Evolutionary conservation across 2,329 filamentous ascomycete genomes (phyloP).

Genomic region (Hypoxylon sp.): DNA sequence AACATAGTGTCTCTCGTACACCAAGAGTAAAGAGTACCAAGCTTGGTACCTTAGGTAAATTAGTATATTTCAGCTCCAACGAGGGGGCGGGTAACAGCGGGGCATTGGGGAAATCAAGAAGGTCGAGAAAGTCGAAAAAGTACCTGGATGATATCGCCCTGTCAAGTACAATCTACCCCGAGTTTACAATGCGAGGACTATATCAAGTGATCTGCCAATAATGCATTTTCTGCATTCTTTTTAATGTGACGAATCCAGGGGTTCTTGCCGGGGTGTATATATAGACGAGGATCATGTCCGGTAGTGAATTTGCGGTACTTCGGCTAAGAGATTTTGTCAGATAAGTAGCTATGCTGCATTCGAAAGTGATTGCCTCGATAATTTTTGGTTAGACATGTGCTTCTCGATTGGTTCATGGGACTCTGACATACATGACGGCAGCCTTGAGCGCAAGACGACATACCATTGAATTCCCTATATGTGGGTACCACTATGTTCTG

Average conservation of each 20-base stretch:
- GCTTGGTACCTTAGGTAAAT: background rate
- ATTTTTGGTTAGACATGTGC: constrained; percentile 6
- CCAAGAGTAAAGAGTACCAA: constrained; percentile 11
- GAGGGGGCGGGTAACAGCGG: constrained; percentile 38
- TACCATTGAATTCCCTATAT: constrained; percentile 4
- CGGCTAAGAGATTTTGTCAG: constrained; percentile 14
- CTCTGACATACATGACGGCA: constrained; percentile 35
- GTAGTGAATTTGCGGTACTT: constrained; percentile 1
- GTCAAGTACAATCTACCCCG: constrained; percentile 12
- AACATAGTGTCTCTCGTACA: constrained; percentile 12
- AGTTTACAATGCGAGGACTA: constrained; percentile 8
- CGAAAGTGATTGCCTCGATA: background rate
- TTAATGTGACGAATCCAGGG: background rate
- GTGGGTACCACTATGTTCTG: constrained; percentile 2
- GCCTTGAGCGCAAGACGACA: constrained; percentile 13
- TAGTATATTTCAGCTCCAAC: constrained; percentile 11
- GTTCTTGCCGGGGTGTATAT: constrained; percentile 16
- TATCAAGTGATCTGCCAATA: constrained; percentile 31
- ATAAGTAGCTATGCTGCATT: background rate
- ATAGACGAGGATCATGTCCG: constrained; percentile 1
- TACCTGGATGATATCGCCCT: background rate
- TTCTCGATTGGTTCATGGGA: constrained; percentile 21
- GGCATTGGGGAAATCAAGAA: constrained; percentile 20
- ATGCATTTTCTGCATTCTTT: constrained; percentile 32
- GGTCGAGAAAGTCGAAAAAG: background rate